Evolutionary conservation across 1,284 basidiomycete genomes (phyloP), one percentile per base, ranked within the genome.

Genomic region (Moesziomyces parantarcticus): DNA sequence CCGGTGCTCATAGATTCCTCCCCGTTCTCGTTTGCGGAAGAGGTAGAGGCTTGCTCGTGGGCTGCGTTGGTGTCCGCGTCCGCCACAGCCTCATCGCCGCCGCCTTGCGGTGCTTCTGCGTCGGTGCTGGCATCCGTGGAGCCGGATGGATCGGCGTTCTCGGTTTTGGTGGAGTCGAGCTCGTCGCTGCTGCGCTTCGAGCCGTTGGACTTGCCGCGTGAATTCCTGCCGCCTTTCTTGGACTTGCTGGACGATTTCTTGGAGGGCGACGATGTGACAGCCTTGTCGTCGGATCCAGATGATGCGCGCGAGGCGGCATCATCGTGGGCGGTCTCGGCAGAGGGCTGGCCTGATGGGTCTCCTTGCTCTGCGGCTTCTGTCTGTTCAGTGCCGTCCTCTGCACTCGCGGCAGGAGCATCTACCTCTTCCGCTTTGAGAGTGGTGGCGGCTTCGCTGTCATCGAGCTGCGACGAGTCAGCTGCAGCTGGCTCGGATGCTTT

Each of bases 171-270:
- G 0, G 55, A 25, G 3, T 71, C 58, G 13, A 60, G 58, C 49
- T 74, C 58, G 29, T 64, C 61, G 51, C 58, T 74, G 52, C 58
- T 64, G 34, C 61, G 53, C 48, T 68, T 73, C 6, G 65, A 65
- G 52, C 60, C 55, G 14, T 47, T 13, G 6, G 61, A 56, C 48
- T 63, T 63, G 58, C 56, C 57, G 10, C 61, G 63, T 9, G 63
- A 72, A 40, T 1, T 56, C 25, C 58, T 64, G 54, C 50, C 34
- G n/a, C 56, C 59, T 45, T 68, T 73, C 52, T 68, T 73, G 5
- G 65, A 58, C 45, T 57, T 61, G 51, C 48, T 50, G 11, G 54
- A 23, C 5, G 54, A 34, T 43, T 59, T 69, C 29, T 65, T 74
- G 25, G 61, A 60, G 5, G 71, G 50, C 3, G 63, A 66, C 9